Conservation (phyloP, 768 basidiomycete species). For the Kwoniella heveanensis region DNA sequence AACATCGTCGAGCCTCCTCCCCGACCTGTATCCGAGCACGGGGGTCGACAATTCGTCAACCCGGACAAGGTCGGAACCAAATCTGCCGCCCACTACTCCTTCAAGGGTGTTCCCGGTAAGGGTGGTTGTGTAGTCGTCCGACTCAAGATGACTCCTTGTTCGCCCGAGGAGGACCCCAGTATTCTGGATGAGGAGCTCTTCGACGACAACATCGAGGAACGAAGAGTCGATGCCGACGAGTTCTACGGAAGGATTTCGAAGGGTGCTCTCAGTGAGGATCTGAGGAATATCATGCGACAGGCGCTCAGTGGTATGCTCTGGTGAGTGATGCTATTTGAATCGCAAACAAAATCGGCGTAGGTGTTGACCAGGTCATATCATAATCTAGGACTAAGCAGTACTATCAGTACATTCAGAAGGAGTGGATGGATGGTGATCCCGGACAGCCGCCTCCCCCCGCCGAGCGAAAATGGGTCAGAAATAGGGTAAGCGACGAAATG, state of each 20-base stretch:
- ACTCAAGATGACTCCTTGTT: constrained; percentile 80
- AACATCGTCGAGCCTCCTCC: constrained; percentile 51
- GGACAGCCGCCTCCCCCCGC: constrained; percentile 93
- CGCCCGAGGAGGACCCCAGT: constrained; percentile 72
- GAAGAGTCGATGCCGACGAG: constrained; percentile 91
- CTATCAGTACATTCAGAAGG: constrained; percentile 92
- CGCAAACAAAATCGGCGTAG: background rate
- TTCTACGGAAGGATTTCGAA: constrained; percentile 81
- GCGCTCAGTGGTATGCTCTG: constrained; percentile 96
- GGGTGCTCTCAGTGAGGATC: constrained; percentile 85
- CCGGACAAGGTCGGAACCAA: constrained; percentile 88
- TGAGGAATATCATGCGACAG: constrained; percentile 94
- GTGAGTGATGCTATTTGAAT: constrained; percentile 53
- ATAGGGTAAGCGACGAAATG: constrained; percentile 64
- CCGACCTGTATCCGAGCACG: constrained; percentile 32
- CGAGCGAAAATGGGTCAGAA: constrained; percentile 79
- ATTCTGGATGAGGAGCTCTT: constrained; percentile 85
- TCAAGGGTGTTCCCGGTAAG: constrained; percentile 79
- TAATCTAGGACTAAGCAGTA: constrained; percentile 76
- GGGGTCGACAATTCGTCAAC: constrained; percentile 69
- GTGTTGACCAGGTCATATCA: no score
- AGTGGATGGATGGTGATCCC: constrained; percentile 95
- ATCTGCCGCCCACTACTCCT: constrained; percentile 85
- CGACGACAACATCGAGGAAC: constrained; percentile 84
- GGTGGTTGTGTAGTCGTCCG: constrained; percentile 96